Percentiles rank a stretch among this genome's conserved stretches.
These are phyloP conservation scores for Paraconiothyrium sp. DNA, from an alignment of 2,329 filamentous ascomycete genomes.

Conservation along the genomic window DNA sequence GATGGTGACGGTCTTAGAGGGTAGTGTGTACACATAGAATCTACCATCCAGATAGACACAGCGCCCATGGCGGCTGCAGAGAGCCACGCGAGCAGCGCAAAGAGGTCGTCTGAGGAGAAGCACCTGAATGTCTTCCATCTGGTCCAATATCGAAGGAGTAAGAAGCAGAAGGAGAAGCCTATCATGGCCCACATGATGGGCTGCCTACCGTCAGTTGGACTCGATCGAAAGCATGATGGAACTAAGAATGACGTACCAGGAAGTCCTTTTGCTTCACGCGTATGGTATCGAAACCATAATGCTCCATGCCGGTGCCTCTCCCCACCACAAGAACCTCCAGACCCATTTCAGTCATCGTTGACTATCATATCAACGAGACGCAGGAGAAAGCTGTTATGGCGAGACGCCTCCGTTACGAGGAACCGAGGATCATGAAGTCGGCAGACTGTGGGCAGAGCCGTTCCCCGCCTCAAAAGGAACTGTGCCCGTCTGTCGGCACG, in stretches of 20 bases:
- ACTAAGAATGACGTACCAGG: constrained; percentile 1
- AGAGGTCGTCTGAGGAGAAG: constrained; percentile 13
- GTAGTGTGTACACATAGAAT: constrained; percentile 1
- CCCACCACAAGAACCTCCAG: not conserved
- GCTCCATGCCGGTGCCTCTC: not conserved
- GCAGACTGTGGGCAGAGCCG: not conserved
- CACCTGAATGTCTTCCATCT: constrained; percentile 1
- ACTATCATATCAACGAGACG: not conserved
- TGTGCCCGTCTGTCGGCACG: not conserved
- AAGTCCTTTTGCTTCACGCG: constrained; percentile 11
- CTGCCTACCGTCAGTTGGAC: not conserved
- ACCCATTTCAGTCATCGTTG: not conserved
- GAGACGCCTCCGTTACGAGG: not conserved
- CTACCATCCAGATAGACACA: not conserved
- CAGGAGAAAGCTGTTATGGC: not conserved
- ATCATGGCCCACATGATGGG: constrained; percentile 10
- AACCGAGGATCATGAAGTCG: not conserved
- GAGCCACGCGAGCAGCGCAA: constrained; percentile 11
- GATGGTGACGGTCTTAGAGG: not conserved
- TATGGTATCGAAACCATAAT: constrained; percentile 11
- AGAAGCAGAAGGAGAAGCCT: constrained; percentile 6
- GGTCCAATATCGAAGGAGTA: constrained; percentile 8
- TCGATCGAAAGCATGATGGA: not conserved
- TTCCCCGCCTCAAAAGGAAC: not conserved
- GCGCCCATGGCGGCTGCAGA: not conserved